Evolutionary conservation across 1,284 basidiomycete genomes (phyloP).

Genomic region (Sphaerobolus stellatus): DNA sequence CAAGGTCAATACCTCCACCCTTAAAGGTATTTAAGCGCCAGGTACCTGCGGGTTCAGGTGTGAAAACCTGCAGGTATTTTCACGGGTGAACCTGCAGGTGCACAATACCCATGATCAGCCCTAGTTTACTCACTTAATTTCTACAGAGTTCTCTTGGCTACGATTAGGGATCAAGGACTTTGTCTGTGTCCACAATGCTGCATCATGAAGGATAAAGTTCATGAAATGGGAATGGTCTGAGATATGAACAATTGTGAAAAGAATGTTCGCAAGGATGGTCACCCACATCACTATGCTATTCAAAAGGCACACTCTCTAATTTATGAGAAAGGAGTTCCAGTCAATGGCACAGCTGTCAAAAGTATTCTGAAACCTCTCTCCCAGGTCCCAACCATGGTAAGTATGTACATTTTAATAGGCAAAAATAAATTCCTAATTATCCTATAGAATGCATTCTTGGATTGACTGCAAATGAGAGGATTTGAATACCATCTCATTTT

Average conservation of each 20-base stretch:
- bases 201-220: slow-evolving; percentile 10
- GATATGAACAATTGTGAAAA: slow-evolving; percentile 13
- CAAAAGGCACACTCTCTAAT: slow-evolving; percentile 20
- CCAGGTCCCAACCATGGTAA: slow-evolving; percentile 16
- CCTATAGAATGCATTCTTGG: slow-evolving; percentile 37
- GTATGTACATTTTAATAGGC: not conserved
- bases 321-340: slow-evolving; percentile 19
- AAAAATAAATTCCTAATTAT: not conserved
- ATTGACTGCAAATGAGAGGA: too few species aligned
- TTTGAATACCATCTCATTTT: too few species aligned
- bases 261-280: slow-evolving; percentile 7
- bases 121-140: too few species aligned
- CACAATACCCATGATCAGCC: too few species aligned
- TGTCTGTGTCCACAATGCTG: slow-evolving; percentile 23
- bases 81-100: too few species aligned
- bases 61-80: too few species aligned
- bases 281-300: not conserved
- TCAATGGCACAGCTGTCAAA: slow-evolving; percentile 17
- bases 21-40: too few species aligned
- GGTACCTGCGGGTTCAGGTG: too few species aligned
- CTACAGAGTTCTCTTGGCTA: slow-evolving; percentile 14
- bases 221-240: slow-evolving; percentile 17
- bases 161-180: slow-evolving; percentile 13
- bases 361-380: slow-evolving; percentile 11
- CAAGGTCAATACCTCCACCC: too few species aligned